Evolutionary conservation across 2,329 filamentous ascomycete species (phyloP).

Genomic region (Emericellopsis atlantica): DNA sequence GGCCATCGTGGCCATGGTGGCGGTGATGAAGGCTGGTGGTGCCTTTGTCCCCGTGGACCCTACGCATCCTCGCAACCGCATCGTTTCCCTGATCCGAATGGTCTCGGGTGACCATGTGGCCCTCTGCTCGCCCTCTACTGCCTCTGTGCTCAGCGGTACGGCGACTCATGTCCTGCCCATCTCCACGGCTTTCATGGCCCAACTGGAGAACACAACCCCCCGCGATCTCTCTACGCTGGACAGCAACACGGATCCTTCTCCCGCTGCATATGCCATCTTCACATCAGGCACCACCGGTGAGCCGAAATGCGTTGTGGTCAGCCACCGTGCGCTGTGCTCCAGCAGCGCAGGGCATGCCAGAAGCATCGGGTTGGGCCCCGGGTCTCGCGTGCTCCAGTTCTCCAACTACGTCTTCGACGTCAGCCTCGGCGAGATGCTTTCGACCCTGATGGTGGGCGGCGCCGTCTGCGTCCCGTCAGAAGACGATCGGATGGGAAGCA

Average conservation of each 20-base stretch:
- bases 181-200: background rate
- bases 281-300: slow-evolving; percentile 11
- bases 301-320: slow-evolving; percentile 10
- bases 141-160: background rate
- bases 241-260: too few species aligned
- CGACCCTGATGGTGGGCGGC: slow-evolving; percentile 3
- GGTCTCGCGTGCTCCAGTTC: slow-evolving; percentile 15
- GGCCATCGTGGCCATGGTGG: slow-evolving; percentile 3
- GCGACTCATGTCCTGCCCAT: background rate
- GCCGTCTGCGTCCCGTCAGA: slow-evolving; percentile 5
- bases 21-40: slow-evolving; percentile 3
- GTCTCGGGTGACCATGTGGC: background rate
- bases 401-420: slow-evolving; percentile 5
- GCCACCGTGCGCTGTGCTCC: slow-evolving; percentile 6
- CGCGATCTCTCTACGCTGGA: too few species aligned
- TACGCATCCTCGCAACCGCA: background rate
- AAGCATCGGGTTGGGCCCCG: slow-evolving; percentile 8
- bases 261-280: slow-evolving; percentile 8
- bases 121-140: background rate
- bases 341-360: slow-evolving; percentile 8
- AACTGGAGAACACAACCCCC: too few species aligned
- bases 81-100: background rate
- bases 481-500: slow-evolving; percentile 2
- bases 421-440: slow-evolving; percentile 4
- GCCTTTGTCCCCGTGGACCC: slow-evolving; percentile 4